Percentiles rank a stretch among this genome's conserved stretches.
Conservation (phyloP, 2,329 filamentous ascomycete species). For the Myrmaecium sp. region DNA sequence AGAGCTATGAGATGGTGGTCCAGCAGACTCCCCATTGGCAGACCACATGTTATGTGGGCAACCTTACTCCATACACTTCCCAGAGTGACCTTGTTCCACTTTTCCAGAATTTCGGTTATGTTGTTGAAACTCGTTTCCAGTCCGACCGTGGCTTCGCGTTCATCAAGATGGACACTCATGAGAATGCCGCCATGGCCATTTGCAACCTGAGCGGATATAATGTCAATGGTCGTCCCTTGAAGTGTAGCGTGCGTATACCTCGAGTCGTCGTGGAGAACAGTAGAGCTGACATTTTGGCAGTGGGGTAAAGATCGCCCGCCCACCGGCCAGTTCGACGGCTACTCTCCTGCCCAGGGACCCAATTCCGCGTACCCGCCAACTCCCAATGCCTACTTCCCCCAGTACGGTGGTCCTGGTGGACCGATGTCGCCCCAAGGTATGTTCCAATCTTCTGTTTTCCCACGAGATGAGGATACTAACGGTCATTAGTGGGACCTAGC, state of each 20-base stretch:
- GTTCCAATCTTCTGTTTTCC: constrained; percentile 18
- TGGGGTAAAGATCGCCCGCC: constrained; percentile 99
- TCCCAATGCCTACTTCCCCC: constrained; percentile 73
- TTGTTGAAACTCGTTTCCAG: constrained; percentile 94
- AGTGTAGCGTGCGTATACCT: constrained; percentile 76
- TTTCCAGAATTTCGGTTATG: constrained; percentile 97
- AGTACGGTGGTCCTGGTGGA: constrained; percentile 61
- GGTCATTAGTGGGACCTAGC: constrained; percentile 30
- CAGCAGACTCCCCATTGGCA: constrained; percentile 94
- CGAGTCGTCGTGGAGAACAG: constrained; percentile 9
- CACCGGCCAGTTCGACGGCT: constrained; percentile 65
- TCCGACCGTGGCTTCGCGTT: constrained; percentile 96
- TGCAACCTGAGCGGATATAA: constrained; percentile 97
- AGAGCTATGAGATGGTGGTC: constrained; percentile 95
- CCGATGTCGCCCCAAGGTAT: constrained; percentile 45
- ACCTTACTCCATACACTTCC: constrained; percentile 92
- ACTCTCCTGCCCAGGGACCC: constrained; percentile 59
- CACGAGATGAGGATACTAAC: constrained; percentile 15
- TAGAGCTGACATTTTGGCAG: constrained; percentile 33
- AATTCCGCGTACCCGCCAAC: constrained; percentile 61
- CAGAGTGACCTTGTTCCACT: constrained; percentile 93
- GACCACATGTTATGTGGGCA: constrained; percentile 95
- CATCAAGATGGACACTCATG: constrained; percentile 97
- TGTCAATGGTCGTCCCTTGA: constrained; percentile 87
- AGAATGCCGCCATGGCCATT: constrained; percentile 96